These are phyloP conservation scores for Lecanicillium sp. DNA, from an alignment of 2,329 filamentous ascomycete genomes.

Conservation along the genomic window DNA sequence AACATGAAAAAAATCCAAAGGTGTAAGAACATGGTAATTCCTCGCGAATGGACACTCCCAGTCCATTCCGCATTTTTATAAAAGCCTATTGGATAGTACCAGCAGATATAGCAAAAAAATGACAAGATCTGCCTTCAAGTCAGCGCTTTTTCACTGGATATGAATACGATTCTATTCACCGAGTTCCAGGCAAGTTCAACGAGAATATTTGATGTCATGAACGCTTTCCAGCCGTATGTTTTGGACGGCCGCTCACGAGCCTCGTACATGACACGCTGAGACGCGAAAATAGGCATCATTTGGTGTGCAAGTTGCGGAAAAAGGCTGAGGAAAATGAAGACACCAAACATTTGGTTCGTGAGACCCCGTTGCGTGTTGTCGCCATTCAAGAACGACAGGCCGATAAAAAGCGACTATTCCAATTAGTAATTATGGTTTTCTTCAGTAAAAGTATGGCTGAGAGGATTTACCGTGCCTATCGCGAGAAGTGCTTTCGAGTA, in stretches of 20 bases:
- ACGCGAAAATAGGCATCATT: conserved; percentile 64
- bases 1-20: too few species aligned
- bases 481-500: conserved; percentile 51
- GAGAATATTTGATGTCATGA: conserved; percentile 37
- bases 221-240: conserved; percentile 61
- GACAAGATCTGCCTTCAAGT: too few species aligned
- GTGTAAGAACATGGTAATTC: too few species aligned
- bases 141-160: too few species aligned
- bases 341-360: conserved; percentile 63
- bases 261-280: conserved; percentile 63
- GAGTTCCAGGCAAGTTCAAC: conserved; percentile 64
- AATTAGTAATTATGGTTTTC: conserved; percentile 7
- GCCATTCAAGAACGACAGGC: conserved; percentile 58
- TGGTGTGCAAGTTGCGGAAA: conserved; percentile 59
- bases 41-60: too few species aligned
- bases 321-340: conserved; percentile 65
- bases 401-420: conserved; percentile 65
- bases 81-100: too few species aligned
- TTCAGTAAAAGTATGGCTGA: conserved; percentile 31
- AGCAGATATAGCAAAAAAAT: conserved; percentile 38
- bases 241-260: conserved; percentile 60
- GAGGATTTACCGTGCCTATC: too few species aligned
- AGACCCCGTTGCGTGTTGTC: conserved; percentile 55
- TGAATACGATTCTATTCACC: too few species aligned
- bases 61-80: too few species aligned